Evolutionary conservation across 495 filamentous ascomycete genomes (phyloP).

Genomic region (Podospora bellae-mahoneyi): DNA sequence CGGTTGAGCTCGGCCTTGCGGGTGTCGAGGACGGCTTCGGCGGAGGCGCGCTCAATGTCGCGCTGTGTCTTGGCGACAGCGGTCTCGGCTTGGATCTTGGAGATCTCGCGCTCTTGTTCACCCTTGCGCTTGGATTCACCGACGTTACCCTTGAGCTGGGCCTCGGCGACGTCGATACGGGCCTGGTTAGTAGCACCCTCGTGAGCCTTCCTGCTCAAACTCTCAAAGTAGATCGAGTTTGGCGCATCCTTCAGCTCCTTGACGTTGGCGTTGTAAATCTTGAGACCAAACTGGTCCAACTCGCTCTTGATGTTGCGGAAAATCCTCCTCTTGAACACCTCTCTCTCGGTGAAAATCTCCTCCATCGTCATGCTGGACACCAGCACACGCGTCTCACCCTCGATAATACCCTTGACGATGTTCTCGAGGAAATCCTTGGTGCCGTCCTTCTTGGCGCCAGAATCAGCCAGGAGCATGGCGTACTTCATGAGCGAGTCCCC

Average conservation of each 20-base stretch:
- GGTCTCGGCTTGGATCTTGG: conserved; percentile 76
- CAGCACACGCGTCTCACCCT: conserved; percentile 76
- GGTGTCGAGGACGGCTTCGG: conserved; percentile 68
- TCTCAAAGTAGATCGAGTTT: conserved; percentile 72
- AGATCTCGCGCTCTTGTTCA: conserved; percentile 72
- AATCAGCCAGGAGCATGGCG: conserved; percentile 68
- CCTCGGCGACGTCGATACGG: conserved; percentile 76
- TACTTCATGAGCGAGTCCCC: conserved; percentile 67
- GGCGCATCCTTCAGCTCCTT: conserved; percentile 80
- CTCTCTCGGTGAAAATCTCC: conserved; percentile 78
- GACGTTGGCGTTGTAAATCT: conserved; percentile 73
- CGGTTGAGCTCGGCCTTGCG: conserved; percentile 66
- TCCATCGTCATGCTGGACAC: conserved; percentile 83
- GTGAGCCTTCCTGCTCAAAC: conserved; percentile 73
- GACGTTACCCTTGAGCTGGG: conserved; percentile 71
- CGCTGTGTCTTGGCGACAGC: conserved; percentile 79
- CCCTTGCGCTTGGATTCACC: conserved; percentile 76
- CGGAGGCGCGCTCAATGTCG: conserved; percentile 71
- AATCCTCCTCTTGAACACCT: conserved; percentile 73
- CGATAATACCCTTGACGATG: conserved; percentile 85
- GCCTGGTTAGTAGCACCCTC: conserved; percentile 78
- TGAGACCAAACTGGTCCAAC: conserved; percentile 68
- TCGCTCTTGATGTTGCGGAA: conserved; percentile 75
- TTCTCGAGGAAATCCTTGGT: conserved; percentile 69
- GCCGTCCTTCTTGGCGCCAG: conserved; percentile 37